A percentile compares a stretch with the other conserved stretches of the same genome.
Conservation (phyloP, 2,329 filamentous ascomycete genomes). For the Xylariales sp. region DNA sequence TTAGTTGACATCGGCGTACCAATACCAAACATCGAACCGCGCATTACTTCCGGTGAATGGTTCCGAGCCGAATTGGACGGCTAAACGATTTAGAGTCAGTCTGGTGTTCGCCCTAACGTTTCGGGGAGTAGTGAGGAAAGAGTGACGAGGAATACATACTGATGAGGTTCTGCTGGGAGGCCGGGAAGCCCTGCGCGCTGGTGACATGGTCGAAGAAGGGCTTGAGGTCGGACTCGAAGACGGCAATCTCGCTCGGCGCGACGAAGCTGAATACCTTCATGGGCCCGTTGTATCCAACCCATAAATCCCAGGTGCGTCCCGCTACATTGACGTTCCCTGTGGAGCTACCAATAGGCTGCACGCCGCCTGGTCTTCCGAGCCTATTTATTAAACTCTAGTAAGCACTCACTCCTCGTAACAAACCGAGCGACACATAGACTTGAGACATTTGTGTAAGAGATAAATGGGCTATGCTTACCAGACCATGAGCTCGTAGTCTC, state of each 20-base stretch:
- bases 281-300: slow-evolving; percentile 36
- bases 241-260: slow-evolving; percentile 22
- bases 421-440: neutral
- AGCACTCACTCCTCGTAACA: slow-evolving; percentile 6
- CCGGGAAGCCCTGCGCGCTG: slow-evolving; percentile 32
- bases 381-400: slow-evolving; percentile 19
- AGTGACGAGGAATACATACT: slow-evolving; percentile 27
- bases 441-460: neutral
- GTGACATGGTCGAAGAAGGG: slow-evolving; percentile 35
- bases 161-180: slow-evolving; percentile 32
- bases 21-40: slow-evolving; percentile 36
- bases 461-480: slow-evolving; percentile 29
- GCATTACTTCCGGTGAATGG: slow-evolving; percentile 34
- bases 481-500: slow-evolving; percentile 39
- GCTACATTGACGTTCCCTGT: slow-evolving; percentile 29
- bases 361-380: slow-evolving; percentile 25
- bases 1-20: slow-evolving; percentile 33
- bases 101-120: neutral
- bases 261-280: slow-evolving; percentile 40
- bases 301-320: slow-evolving; percentile 31
- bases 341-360: slow-evolving; percentile 35
- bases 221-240: slow-evolving; percentile 34
- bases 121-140: neutral
- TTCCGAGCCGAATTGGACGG: slow-evolving; percentile 36
- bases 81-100: slow-evolving; percentile 21